A percentile compares a stretch with the other conserved stretches of the same genome.
Evolutionary conservation across 768 basidiomycete genomes (phyloP).

Genomic region (Pisolithus albus): DNA sequence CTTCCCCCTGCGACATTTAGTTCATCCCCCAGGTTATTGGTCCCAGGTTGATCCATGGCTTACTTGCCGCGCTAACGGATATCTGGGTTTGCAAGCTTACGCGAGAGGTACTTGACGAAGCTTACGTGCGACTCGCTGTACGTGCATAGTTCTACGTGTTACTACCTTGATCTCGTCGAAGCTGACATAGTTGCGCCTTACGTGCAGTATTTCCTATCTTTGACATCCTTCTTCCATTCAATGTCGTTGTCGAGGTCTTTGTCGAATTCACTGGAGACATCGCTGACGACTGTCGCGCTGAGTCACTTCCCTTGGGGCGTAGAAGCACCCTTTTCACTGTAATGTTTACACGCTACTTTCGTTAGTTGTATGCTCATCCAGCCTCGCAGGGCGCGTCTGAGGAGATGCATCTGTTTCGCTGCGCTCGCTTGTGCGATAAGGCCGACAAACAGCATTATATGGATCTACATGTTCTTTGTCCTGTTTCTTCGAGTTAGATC

Average conservation of each 20-base stretch:
- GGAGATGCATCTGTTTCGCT: constrained; percentile 47
- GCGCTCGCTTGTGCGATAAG: constrained; percentile 75
- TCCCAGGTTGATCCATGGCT: constrained; percentile 73
- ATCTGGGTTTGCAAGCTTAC: constrained; percentile 63
- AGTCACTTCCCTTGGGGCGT: constrained; percentile 69
- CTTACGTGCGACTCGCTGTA: constrained; percentile 57
- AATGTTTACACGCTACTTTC: constrained; percentile 13
- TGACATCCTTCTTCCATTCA: constrained; percentile 84
- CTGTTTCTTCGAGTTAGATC: constrained; percentile 49
- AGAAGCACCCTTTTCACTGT: constrained; percentile 21
- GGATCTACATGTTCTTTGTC: constrained; percentile 61
- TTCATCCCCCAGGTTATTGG: constrained; percentile 47
- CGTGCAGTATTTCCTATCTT: constrained; percentile 64
- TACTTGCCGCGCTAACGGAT: constrained; percentile 76
- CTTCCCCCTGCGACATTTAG: constrained; percentile 1
- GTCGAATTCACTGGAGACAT: constrained; percentile 90
- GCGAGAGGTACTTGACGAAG: constrained; percentile 46
- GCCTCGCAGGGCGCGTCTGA: constrained; percentile 28
- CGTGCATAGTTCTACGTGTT: constrained; percentile 24
- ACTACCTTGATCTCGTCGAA: background rate
- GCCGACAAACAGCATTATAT: constrained; percentile 85
- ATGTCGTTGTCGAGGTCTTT: constrained; percentile 80
- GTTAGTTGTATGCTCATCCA: constrained; percentile 15
- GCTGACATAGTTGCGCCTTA: background rate
- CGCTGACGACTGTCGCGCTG: constrained; percentile 73